Base-by-base conservation (phyloP, 257 asterid species). In the Solanum sejunctum region DNA sequence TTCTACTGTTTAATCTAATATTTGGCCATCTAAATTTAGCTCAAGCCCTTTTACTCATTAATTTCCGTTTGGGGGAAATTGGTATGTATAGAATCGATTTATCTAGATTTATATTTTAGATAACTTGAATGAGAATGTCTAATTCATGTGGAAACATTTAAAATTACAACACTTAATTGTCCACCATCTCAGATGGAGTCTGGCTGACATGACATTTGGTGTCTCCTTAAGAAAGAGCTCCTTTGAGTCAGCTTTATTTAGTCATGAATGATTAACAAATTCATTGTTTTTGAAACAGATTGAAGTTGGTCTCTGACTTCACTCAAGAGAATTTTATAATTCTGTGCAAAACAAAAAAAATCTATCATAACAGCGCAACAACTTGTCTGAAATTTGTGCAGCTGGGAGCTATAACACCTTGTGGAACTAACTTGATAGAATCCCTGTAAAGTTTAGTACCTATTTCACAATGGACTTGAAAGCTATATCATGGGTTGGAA, bases 401-500 rank as follows among this genome's bases (percentile, higher is more conserved):
- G 89, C 17, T 85, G 80, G 36, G 72, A n/a, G 45, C 82, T 84
- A 60, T 70, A 16, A 56, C 78, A 61, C 45, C 66, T 83, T 54
- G 83, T 17, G 23, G 63, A 78, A 71, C 85, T 47, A 60, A 80
- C 64, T 7, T 84, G 82, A 72, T 70, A 55, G 70, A 21, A 21
- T 84, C 78, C 47, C 13, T 51, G 41, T 67, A 51, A 23, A 83
- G 52, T 88, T 84, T 73, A 70, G 63, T 78, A 81, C 16, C 15
- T 64, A 82, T 75, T 82, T 39, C 47, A 64, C 39, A 47, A 94
- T 95, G 98, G 98, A 92, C 86, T 86, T 91, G 81, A 92, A 92
- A 88, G 94, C 93, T 86, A 83, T 94, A 89, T 84, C 91, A 17
- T 95, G 99, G 99, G 95, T 93, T 56, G 98, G 94, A 57, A 92